phyloP scores from a whole-genome alignment of 768 basidiomycete species.

The Kwoniella dejecticola region DNA sequence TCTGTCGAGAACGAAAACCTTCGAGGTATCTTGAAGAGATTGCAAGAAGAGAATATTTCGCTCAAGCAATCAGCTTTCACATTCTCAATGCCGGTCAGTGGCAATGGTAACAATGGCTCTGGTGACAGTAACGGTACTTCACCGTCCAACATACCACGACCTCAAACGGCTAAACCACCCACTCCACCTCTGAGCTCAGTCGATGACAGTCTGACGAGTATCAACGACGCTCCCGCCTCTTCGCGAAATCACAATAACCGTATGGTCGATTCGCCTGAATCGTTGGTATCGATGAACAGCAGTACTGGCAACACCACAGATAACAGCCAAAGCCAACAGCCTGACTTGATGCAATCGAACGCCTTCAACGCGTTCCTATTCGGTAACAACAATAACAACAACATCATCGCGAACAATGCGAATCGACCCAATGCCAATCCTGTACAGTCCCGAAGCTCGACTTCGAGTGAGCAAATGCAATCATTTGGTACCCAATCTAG shows the following conservation, averaged over 20 bases:
- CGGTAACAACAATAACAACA: constrained; percentile 10
- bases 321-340: constrained; percentile 3
- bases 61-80: constrained; percentile 83
- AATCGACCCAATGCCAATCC: constrained; percentile 1
- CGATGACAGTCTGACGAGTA: constrained; percentile 32
- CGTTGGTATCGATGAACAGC: constrained; percentile 30
- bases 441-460: not conserved
- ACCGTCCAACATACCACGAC: constrained; percentile 2
- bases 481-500: constrained; percentile 20
- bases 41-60: constrained; percentile 82
- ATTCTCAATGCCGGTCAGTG: constrained; percentile 68
- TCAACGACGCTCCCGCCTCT: too few relatives aligned
- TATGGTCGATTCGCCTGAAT: constrained; percentile 31
- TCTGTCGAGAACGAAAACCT: constrained; percentile 83
- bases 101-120: constrained; percentile 13
- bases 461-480: not conserved
- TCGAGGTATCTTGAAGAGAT: constrained; percentile 75
- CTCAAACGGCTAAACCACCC: constrained; percentile 32
- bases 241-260: constrained; percentile 19
- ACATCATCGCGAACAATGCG: constrained; percentile 1
- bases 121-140: constrained; percentile 4
- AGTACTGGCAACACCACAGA: constrained; percentile 9
- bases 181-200: constrained; percentile 31
- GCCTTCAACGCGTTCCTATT: constrained; percentile 32
- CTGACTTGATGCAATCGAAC: constrained; percentile 23